Percentiles rank a stretch among this genome's conserved stretches.
phyloP scores from a whole-genome alignment of 495 filamentous ascomycete genomes.

The Glarea lozoyensis region DNA sequence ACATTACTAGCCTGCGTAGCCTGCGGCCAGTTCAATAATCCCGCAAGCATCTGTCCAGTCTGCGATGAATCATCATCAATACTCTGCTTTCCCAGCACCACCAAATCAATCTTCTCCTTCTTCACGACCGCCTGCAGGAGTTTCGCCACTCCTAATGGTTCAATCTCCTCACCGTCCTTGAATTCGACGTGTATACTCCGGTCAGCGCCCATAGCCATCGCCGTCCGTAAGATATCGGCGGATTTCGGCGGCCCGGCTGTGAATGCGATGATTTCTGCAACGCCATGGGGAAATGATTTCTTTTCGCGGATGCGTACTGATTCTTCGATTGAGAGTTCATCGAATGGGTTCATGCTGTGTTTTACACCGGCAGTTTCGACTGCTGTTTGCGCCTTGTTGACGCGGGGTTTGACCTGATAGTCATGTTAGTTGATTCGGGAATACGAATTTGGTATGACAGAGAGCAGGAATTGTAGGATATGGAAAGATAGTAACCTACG shows the following conservation, averaged over 20 bases:
- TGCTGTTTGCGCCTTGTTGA: constrained; percentile 91
- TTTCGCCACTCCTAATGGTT: constrained; percentile 88
- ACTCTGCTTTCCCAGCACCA: constrained; percentile 92
- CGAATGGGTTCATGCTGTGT: constrained; percentile 97
- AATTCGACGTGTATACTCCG: constrained; percentile 76
- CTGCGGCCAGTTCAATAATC: constrained; percentile 83
- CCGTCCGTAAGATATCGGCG: constrained; percentile 79
- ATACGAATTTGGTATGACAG: not conserved
- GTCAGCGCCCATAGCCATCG: constrained; percentile 98
- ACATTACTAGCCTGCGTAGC: constrained; percentile 87
- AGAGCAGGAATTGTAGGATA: not conserved
- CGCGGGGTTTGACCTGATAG: constrained; percentile 84
- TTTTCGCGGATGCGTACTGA: constrained; percentile 87
- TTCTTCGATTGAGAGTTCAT: constrained; percentile 96
- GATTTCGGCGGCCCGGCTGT: constrained; percentile 81
- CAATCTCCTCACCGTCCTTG: constrained; percentile 54
- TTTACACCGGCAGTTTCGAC: constrained; percentile 89
- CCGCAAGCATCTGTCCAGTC: constrained; percentile 97
- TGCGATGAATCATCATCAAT: constrained; percentile 95
- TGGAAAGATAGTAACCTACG: constrained; percentile 44
- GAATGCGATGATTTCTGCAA: constrained; percentile 85
- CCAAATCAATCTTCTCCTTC: constrained; percentile 78
- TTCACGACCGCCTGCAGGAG: constrained; percentile 68
- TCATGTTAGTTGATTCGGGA: not conserved
- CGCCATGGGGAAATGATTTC: constrained; percentile 45